A percentile compares a stretch with the other conserved stretches of the same genome.
phyloP scores from a whole-genome alignment of 306 rosid species.

The Prunus persica region Prunus_persica_NCBIv2 NC_034011.1:21070001-21070500 shows the following conservation, averaged over 20 bases:
- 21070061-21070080: slow-evolving; percentile 98
- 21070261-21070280: slow-evolving; percentile 12
- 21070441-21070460: slow-evolving; percentile 17
- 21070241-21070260: slow-evolving; percentile 24
- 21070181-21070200: neutral
- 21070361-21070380: slow-evolving; percentile 23
- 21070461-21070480: neutral
- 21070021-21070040: slow-evolving; percentile 78
- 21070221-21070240: slow-evolving; percentile 14
- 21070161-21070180: slow-evolving; percentile 64
- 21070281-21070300: neutral
- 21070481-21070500: slow-evolving; percentile 4
- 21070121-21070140: slow-evolving; percentile 75
- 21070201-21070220: slow-evolving; percentile 3
- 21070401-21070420: neutral
- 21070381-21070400: slow-evolving; percentile 4
- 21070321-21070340: slow-evolving; percentile 17
- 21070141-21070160: slow-evolving; percentile 91
- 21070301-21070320: slow-evolving; percentile 22
- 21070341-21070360: slow-evolving; percentile 15
- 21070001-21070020: slow-evolving; percentile 89
- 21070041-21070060: slow-evolving; percentile 95
- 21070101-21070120: slow-evolving; percentile 79
- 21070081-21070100: slow-evolving; percentile 93
- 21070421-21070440: slow-evolving; percentile 1